Base-by-base conservation (phyloP, 1,284 basidiomycete species). In the Pisolithus thermaeus region DNA sequence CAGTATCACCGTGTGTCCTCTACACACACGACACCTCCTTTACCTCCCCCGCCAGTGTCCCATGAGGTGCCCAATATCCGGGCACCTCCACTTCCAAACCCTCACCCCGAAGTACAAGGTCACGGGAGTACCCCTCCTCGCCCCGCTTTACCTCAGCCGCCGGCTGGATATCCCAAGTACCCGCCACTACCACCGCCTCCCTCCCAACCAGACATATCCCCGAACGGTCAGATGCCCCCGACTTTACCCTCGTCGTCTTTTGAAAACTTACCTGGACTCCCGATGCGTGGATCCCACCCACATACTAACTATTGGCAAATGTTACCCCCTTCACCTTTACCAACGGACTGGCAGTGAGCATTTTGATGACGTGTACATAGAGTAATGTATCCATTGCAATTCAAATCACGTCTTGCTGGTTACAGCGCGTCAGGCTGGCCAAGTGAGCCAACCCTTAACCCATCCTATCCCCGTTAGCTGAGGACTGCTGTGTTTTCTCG, bases 71-170 rank as follows among this genome's bases (percentile, higher is more conserved):
- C 52, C 23, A 62, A 46, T 25, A 28, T 55, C 32, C 53, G 52
- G 12, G 53, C 48, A 7, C 61, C 61, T 41, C 64, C 65, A n/a
- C 63, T 69, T n/a, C 66, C 66, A 14, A 47, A 57, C 20, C 67
- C 32, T 14, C 12, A 14, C 32, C 32, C 64, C 43, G 59, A 63
- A 6, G 47, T 52, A 8, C 70, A 62, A 38, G 46, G 57, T 20
- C 61, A 61, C 46, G 54, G 57, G 27, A 66, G 58, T 51, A 48
- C 57, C n/a, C 56, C 61, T 14, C 47, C 70, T 44, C 65, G 66
- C 7, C 59, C 69, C 1, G 63, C 65, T 48, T 61, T 78, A 25
- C 75, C 75, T 22, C 70, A 71, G 30, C 73, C 71, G 20, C 75
- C 73, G 9, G 52, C 65, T 40, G 56, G 58, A 46, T 65, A 68